Evolutionary conservation across 2,329 filamentous ascomycete genomes (phyloP).

Genomic region (Hypoxylon sp.): DNA sequence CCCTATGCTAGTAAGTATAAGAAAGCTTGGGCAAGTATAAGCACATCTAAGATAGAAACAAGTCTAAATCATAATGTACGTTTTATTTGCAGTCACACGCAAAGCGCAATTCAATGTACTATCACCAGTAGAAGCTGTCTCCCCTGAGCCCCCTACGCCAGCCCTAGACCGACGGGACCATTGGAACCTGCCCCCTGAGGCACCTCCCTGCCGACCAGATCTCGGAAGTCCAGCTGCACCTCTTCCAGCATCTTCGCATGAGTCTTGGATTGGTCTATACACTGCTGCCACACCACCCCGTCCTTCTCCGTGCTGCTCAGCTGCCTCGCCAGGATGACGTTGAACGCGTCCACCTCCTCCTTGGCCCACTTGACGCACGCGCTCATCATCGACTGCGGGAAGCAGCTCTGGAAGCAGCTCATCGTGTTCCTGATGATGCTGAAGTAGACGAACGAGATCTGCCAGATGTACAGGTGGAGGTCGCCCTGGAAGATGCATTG

Average conservation of each 20-base stretch:
- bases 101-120: neutral
- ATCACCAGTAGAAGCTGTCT: neutral
- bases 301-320: slow-evolving; percentile 83
- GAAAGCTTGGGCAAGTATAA: slow-evolving; percentile 3
- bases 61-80: neutral
- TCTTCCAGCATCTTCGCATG: slow-evolving; percentile 83
- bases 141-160: slow-evolving; percentile 42
- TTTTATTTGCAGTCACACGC: neutral
- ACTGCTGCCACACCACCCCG: slow-evolving; percentile 81
- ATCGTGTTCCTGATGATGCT: slow-evolving; percentile 93
- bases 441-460: slow-evolving; percentile 95
- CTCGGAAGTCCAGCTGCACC: slow-evolving; percentile 88
- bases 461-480: slow-evolving; percentile 91
- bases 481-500: slow-evolving; percentile 97
- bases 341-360: slow-evolving; percentile 90
- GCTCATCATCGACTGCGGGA: slow-evolving; percentile 86
- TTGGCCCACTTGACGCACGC: slow-evolving; percentile 99
- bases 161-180: slow-evolving; percentile 53
- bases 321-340: slow-evolving; percentile 80
- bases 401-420: slow-evolving; percentile 84
- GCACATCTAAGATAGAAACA: too few species aligned
- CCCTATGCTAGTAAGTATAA: too few species aligned
- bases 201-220: slow-evolving; percentile 73
- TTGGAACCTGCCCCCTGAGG: slow-evolving; percentile 40
- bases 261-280: slow-evolving; percentile 80